A percentile compares a stretch with the other conserved stretches of the same genome.
phyloP scores from a whole-genome alignment of 129 eudicot genomes.

The Lactuca saligna region DNA sequence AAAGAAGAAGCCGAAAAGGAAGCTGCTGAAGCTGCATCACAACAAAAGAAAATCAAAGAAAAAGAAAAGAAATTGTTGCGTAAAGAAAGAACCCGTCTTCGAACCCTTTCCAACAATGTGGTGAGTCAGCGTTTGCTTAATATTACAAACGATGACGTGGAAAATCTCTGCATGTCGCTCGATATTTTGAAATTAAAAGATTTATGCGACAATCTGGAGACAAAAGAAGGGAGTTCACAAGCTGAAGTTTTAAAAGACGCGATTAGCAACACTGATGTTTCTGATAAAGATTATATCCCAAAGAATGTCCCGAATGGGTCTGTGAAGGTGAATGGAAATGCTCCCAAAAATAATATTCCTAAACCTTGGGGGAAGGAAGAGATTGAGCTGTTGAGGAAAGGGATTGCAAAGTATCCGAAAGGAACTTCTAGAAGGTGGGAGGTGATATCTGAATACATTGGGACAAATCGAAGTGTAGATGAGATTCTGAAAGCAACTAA shows the following conservation, averaged over 20 bases:
- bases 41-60: constrained; percentile 74
- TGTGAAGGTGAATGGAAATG: constrained; percentile 36
- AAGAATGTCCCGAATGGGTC: constrained; percentile 48
- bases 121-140: constrained; percentile 50
- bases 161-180: constrained; percentile 65
- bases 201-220: constrained; percentile 72
- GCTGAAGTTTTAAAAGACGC: constrained; percentile 54
- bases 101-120: constrained; percentile 53
- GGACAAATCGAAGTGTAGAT: constrained; percentile 73
- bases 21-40: constrained; percentile 82
- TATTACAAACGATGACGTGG: constrained; percentile 66
- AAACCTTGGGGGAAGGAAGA: constrained; percentile 92
- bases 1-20: constrained; percentile 77
- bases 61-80: constrained; percentile 87
- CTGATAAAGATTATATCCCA: constrained; percentile 28
- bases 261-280: constrained; percentile 36
- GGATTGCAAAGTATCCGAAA: constrained; percentile 76
- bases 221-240: constrained; percentile 46
- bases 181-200: constrained; percentile 52
- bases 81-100: constrained; percentile 79
- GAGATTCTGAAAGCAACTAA: constrained; percentile 96
- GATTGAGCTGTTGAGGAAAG: constrained; percentile 84
- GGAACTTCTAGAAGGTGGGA: constrained; percentile 99
- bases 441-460: constrained; percentile 89
- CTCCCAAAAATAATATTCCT: constrained; percentile 20